A percentile compares a stretch with the other conserved stretches of the same genome.
phyloP scores from a whole-genome alignment of 202 grass and related monocot genomes.

The Elaeis oleifera region DNA sequence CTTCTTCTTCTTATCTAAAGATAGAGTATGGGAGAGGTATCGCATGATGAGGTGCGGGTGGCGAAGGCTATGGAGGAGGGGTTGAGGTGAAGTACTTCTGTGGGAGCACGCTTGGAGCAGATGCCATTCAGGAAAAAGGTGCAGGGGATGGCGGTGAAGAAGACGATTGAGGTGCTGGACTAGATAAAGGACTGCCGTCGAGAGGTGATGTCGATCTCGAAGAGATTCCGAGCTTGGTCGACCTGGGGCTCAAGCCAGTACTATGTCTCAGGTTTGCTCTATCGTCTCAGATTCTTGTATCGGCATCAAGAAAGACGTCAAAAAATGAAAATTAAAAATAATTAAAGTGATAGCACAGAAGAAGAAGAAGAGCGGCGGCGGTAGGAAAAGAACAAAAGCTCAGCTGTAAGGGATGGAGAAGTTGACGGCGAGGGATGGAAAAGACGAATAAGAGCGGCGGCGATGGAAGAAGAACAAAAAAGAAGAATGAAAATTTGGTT shows the following conservation, averaged over 20 bases:
- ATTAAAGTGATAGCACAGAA: no score
- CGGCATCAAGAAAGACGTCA: no score
- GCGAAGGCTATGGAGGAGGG: constrained; percentile 13
- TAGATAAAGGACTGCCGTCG: constrained; percentile 12
- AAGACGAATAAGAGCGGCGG: no score
- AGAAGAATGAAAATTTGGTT: no score
- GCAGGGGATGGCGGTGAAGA: neutral
- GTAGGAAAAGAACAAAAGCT: no score
- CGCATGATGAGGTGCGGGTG: constrained; percentile 9
- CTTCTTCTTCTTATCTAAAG: no score
- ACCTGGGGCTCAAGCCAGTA: constrained; percentile 10
- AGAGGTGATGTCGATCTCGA: constrained; percentile 7
- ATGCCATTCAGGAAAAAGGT: constrained; percentile 19
- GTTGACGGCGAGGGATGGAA: no score
- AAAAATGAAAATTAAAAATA: no score
- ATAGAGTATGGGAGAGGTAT: constrained; percentile 7
- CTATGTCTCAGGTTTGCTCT: neutral
- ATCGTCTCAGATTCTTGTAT: neutral
- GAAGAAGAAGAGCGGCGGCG: no score
- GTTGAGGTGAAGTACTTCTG: constrained; percentile 23
- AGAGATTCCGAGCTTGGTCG: constrained; percentile 18
- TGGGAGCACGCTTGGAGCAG: constrained; percentile 19
- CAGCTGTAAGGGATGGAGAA: no score
- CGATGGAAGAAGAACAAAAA: no score
- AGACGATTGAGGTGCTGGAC: constrained; percentile 6